Conservation (phyloP, 176 grass and related monocot species). For the Carex scoparia region DNA sequence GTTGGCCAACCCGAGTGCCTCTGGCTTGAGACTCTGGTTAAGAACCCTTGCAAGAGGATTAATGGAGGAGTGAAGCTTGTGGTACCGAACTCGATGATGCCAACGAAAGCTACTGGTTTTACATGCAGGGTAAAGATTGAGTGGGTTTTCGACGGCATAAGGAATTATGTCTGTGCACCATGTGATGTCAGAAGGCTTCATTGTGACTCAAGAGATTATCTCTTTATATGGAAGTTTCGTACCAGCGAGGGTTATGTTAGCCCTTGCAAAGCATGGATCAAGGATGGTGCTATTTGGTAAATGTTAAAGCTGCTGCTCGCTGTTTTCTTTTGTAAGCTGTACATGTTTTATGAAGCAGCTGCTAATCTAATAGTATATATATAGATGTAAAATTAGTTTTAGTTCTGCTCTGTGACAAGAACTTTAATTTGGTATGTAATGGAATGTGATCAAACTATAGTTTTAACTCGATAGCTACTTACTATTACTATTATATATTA, state of each 20-base stretch:
- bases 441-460: neutral
- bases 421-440: conserved; percentile 1
- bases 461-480: neutral
- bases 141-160: conserved; percentile 63
- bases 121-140: conserved; percentile 72
- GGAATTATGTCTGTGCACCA: conserved; percentile 34
- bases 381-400: neutral
- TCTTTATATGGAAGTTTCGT: conserved; percentile 72
- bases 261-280: conserved; percentile 24
- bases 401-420: neutral
- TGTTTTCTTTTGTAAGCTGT: neutral
- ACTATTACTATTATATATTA: neutral
- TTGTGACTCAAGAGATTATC: conserved; percentile 72
- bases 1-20: conserved; percentile 80
- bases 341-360: neutral
- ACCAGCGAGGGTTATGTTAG: conserved; percentile 29
- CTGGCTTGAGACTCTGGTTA: conserved; percentile 63
- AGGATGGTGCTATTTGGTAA: conserved; percentile 6
- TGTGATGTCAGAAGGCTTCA: conserved; percentile 63
- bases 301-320: neutral
- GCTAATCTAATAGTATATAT: conserved; percentile 4
- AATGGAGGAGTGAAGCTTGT: conserved; percentile 68
- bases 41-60: conserved; percentile 44
- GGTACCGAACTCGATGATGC: conserved; percentile 28
- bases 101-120: conserved; percentile 31